Base-by-base conservation (phyloP, 768 basidiomycete genomes). In the Flagelloscypha sp. region DNA sequence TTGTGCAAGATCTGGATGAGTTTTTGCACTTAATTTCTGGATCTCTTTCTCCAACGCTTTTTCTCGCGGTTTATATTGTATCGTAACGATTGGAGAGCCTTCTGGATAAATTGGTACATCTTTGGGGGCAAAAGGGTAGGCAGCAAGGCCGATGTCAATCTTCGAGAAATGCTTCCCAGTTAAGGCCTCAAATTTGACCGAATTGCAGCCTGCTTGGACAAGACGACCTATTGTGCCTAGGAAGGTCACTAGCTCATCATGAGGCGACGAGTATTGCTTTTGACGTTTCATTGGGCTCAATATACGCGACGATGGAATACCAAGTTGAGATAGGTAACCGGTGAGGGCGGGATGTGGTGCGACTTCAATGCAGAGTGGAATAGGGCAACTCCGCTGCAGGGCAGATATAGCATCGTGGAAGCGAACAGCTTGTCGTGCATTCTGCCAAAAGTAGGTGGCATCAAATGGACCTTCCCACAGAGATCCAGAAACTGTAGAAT, bases 371-470 rank as follows among this genome's bases (percentile, higher is more conserved):
- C 62, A 62, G 10, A 48, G n/a, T 49, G 11, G 58, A 43, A 6
- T 43, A 36, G 3, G 52, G 53, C 16, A 36, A 24, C 3, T 44
- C 41, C 10, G 39, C 20, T 3, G 30, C 8, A 65, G 45, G 4
- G 41, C 25, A 18, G 41, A 24, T n/a, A 67, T 48, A 1, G 62
- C 54, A 9, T 54, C 30, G 1, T 46, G 42, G 43, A 71, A 71
- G 6, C 42, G 45, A 3, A 70, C 68, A 4, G 63, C 59, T 3
- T 44, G 37, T 7, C 62, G 54, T 6, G 56, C 50, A 38, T 58
- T 62, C 27, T 49, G 24, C 69, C 69, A 70, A 29, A 60, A 57
- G 43, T 70, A 70, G 6, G 63, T 53, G 1, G 56, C 44, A 6
- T 49, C 50, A 38, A 61, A 65, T 1, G 30, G 4, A 1, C 40